Base-by-base conservation (phyloP, 2,329 filamentous ascomycete genomes). In the Sporothrix inflata region DNA sequence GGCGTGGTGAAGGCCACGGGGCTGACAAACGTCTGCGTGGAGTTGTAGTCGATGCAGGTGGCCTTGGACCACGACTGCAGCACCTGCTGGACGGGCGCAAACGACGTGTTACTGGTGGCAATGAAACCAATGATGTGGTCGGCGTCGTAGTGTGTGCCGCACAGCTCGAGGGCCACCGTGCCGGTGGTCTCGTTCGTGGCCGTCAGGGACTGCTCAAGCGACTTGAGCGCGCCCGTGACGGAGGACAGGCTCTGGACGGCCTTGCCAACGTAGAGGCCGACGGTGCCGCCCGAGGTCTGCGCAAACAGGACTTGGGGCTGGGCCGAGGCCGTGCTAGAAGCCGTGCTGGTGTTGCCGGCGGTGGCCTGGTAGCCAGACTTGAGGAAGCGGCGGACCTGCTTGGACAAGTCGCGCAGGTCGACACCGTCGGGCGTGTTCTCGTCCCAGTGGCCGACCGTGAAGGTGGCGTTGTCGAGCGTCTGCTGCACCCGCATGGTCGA, bases 221-320 rank as follows among this genome's bases (percentile, higher is more conserved):
- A 71, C 65, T 70, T 67, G n/a, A 82, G 76, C 30, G 79, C 80
- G 16, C 24, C 40, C 30, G 27, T 7, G n/a, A 30, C 40, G 40
- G 77, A 75, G 11, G 68, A 57, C 19, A 40, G 21, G 70, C 74
- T 76, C 27, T 80, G 60, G 60, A 81, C 73, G 70, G 74, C 77
- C 60, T 76, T 76, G 73, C 81, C 81, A n/a, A 82, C 78, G 71
- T 82, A 82, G 57, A 82, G 47, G 61, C 81, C 80, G 27, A 80
- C 71, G 14, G 77, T 77, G 49, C 77, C 77, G 53, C 76, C 75
- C 2, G 76, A 78, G 63, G 75, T 78, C 72, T 76, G 77, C 7
- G 75, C 79, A 74, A 77, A 82, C 27, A 82, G 71, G 38, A 80
- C 77, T 53, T 77, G 74, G 8, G 78, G 73, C 24, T 24, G 65